Base-by-base conservation (phyloP, 371 early-diverging fungal genomes). In the Mucor plumbeus region DNA sequence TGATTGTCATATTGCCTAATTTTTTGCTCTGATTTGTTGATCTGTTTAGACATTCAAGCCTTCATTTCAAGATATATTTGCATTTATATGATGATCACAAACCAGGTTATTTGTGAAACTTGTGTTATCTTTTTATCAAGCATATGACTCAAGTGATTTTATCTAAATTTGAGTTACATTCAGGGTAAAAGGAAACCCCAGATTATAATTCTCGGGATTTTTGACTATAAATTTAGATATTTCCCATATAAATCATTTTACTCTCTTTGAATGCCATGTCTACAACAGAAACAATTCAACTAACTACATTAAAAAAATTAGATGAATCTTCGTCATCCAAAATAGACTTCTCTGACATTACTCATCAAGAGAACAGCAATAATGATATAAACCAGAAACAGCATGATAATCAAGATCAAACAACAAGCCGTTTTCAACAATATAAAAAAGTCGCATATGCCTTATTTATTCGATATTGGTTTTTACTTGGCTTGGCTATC, bases 401-500 rank as follows among this genome's bases (percentile, higher is more conserved):
- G 4, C 33, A n/a, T 11, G 34, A 55, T 15, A 35, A 35, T 5
- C 33, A 55, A 35, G 15, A 31, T 0, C 35, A 31, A 15, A 15
- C 55, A 55, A 0, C 33, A 4, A 54, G 43, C 14, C 59, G 8
- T 56, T 40, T 44, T 35, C 34, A 55, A 55, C 31, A 0, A 11
- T 15, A n/a, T 9, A 26, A 54, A 40, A 54, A 40, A 35, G 17
- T 7, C n/a, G 59, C 56, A 6, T 26, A 59, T 6, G 21, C 43
- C 2, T 4, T 68, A 14, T 69, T 74, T 41, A 13, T 56, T 7
- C 66, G 64, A 0, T 80, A 87, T 56, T 88, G 87, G 86, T 88
- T 88, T 64, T 59, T 88, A 21, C 57, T 87, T 31, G 92, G 92
- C 0, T 78, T 92, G 1, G 81, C 77, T 19, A 39, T 87, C 8